Evolutionary conservation across 1,284 basidiomycete genomes (phyloP), one percentile per base, ranked within the genome.

Genomic region (Apiotrichum brassicae): DNA sequence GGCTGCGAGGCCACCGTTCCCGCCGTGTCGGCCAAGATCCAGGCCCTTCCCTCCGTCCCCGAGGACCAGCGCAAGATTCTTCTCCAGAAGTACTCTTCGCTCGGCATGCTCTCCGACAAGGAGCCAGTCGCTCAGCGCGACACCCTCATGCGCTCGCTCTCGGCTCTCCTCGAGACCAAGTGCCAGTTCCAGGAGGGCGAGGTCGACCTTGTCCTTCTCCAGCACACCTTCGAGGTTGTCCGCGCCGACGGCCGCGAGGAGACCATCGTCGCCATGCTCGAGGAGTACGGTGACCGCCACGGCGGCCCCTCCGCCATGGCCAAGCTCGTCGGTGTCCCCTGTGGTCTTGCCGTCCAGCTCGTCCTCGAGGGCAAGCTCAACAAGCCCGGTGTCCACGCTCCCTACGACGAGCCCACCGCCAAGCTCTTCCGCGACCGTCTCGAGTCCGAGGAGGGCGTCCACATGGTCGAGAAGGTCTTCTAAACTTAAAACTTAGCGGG

Each of bases 201-300:
- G 76, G 84, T 91, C 19, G 94, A 98, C 74, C 82, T 97, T 60
- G 89, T 98, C 60, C 89, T 97, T 82, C 82, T 98, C 46, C 93
- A 97, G 76, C 94, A 98, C 81, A 94, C 93, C 76, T 95, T 97
- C 68, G 76, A 87, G 62, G 84, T 95, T 40, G 82, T 90, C 69
- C 87, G 86, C 81, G 77, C 80, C 33, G 87, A 94, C 66, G 91
- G 92, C 46, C 80, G 76, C 43, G 76, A 87, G 82, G 82, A 94
- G 78, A 92, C 83, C 26, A 76, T 91, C 65, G 97, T 93, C 8
- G 88, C 90, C 39, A 93, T 93, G 22, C 79, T 98, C 33, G 90
- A 97, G 75, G 84, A 82, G 55, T 97, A 95, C 69, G 94, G 94
- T 47, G 82, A 81, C 56, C 74, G 78, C 33, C 84, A 85, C 18